Evolutionary conservation across 176 grass and related monocot species (phyloP), one percentile per base, ranked within the genome.

Genomic region (Calamus simplicifolius): DNA sequence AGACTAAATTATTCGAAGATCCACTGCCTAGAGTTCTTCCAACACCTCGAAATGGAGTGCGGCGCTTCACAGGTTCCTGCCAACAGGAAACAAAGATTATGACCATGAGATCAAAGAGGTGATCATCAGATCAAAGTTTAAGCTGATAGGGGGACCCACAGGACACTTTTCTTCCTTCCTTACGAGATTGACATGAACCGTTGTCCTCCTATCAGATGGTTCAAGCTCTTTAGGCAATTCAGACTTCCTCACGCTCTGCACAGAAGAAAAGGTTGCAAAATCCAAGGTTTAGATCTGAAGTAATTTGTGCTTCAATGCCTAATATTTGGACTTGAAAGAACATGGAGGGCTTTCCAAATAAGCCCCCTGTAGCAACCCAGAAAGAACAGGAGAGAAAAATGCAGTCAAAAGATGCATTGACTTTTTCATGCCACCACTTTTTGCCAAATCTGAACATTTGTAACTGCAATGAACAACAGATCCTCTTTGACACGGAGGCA

Each of bases 171-270:
- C 85, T 55, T 80, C 58, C 60, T 50, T 88, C 59, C 67, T 64
- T 54, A 91, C 35, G 67, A 90, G 71, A 77, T 81, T 87, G 26
- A 92, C 76, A 23, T 75, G 64, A 49, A 85, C 78, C 61, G 67
- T 73, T 19, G 84, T 72, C n/a, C 58, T 80, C 48, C 56, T 31
- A 59, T 83, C 76, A 72, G 84, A 63, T 7, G 73, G 79, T 57
- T 72, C 65, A 85, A 98, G 81, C 67, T 92, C 87, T 28, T 73
- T 48, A 53, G 84, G 87, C 63, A 87, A 98, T 67, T 83, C 87
- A 75, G 81, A 85, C 69, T 83, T 85, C 70, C 67, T 83, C 54
- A 98, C 83, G 79, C 87, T 98, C 87, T 98, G 54, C 43, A 29
- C 29, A 58, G 62, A 12, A 60, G 6, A 50, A 56, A 58, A 35